Conservation (phyloP, 148 eudicot species). For the Cornus kousa region DNA sequence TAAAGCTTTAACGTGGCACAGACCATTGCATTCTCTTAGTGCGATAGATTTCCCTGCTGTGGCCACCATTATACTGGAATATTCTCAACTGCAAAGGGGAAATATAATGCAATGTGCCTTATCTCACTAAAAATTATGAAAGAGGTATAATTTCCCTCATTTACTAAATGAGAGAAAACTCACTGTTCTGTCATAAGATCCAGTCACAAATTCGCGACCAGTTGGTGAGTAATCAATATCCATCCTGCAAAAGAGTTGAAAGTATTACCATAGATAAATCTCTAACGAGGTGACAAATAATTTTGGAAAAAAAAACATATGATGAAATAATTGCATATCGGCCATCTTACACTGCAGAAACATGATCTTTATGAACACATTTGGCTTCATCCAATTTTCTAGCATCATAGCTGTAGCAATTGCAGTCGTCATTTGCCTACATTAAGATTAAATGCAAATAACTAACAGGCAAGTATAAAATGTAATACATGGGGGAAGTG, state of each 20-base stretch:
- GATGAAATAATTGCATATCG: neutral
- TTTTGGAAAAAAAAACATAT: neutral
- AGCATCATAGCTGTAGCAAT: constrained; percentile 87
- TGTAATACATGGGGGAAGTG: neutral
- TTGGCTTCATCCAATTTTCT: constrained; percentile 82
- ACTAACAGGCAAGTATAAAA: neutral
- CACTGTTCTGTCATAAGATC: constrained; percentile 95
- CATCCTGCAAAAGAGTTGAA: constrained; percentile 52
- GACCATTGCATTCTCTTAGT: constrained; percentile 99
- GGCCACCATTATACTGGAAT: constrained; percentile 87
- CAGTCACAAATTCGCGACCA: constrained; percentile 98
- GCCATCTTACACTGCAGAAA: constrained; percentile 87
- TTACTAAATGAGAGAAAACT: constrained; percentile 24
- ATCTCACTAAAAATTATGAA: neutral
- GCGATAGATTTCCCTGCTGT: constrained; percentile 94
- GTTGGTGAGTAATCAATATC: constrained; percentile 98
- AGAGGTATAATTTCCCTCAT: neutral
- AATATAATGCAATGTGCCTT: constrained; percentile 1
- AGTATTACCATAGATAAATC: neutral
- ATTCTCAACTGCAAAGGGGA: constrained; percentile 63
- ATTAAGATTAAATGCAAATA: constrained; percentile 18
- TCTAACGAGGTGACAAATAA: neutral
- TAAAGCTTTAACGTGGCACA: neutral
- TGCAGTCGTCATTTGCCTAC: constrained; percentile 96
- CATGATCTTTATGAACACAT: constrained; percentile 96